Conservation (phyloP, 2,329 filamentous ascomycete genomes). For the Diaporthe capsici region DNA sequence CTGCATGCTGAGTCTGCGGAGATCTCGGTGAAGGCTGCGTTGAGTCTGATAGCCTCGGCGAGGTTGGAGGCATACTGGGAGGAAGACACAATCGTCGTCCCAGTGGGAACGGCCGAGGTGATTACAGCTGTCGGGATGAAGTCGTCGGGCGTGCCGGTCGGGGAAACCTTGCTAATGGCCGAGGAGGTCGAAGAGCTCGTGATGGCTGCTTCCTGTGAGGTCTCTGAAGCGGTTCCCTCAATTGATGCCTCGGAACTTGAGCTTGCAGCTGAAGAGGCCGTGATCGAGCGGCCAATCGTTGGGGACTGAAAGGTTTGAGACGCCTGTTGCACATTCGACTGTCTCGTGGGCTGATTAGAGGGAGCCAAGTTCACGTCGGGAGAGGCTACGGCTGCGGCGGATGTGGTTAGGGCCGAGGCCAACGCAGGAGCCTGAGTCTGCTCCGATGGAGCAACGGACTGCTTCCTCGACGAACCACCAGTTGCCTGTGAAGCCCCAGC, state of each 20-base stretch:
- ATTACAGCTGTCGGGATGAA: slow-evolving; percentile 57
- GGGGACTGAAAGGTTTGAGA: slow-evolving; percentile 4
- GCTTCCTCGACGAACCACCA: slow-evolving; percentile 2
- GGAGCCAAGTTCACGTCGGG: background rate
- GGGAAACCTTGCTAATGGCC: slow-evolving; percentile 43
- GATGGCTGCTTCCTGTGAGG: slow-evolving; percentile 25
- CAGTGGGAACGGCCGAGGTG: slow-evolving; percentile 50
- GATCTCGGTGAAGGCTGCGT: slow-evolving; percentile 61
- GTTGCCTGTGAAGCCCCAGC: slow-evolving; percentile 8
- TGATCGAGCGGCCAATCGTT: slow-evolving; percentile 12
- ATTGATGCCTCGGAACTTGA: slow-evolving; percentile 24
- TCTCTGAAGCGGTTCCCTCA: background rate
- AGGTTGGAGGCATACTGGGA: slow-evolving; percentile 61
- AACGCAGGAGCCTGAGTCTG: slow-evolving; percentile 3
- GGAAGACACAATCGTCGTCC: slow-evolving; percentile 58
- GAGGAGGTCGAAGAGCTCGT: background rate
- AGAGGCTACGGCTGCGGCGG: background rate
- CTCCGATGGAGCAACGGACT: background rate
- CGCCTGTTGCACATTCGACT: background rate
- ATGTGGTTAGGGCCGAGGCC: background rate
- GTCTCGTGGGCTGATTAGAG: background rate
- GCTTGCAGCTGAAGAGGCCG: slow-evolving; percentile 34
- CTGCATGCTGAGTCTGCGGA: slow-evolving; percentile 63
- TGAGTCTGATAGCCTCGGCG: slow-evolving; percentile 59
- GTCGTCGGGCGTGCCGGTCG: slow-evolving; percentile 55